Conservation (phyloP, 139 green algal species). For the Chlamydomonas sp. region DNA sequence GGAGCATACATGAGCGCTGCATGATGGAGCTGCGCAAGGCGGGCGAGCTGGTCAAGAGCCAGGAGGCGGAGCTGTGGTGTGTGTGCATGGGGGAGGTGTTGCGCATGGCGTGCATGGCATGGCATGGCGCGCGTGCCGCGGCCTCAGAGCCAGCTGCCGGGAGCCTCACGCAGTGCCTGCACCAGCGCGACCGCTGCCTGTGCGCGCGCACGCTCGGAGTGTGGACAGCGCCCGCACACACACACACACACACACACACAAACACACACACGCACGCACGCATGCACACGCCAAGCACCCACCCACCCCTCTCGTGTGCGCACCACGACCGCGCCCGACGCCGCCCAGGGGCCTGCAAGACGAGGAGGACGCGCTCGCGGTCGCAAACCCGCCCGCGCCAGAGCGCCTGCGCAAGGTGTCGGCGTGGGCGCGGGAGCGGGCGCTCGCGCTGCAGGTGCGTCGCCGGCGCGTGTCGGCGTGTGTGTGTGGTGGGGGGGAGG, state of each 20-base stretch:
- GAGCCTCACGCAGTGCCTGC: too few species aligned
- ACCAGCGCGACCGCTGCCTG: too few species aligned
- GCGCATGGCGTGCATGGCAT: background rate
- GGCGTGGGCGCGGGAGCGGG: slow-evolving; percentile 21
- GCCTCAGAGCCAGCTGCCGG: too few species aligned
- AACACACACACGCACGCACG: too few species aligned
- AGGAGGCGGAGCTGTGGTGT: slow-evolving; percentile 30
- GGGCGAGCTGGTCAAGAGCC: slow-evolving; percentile 20
- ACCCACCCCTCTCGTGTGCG: too few species aligned
- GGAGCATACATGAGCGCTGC: slow-evolving; percentile 15
- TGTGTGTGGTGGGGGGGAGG: too few species aligned
- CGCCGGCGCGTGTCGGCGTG: too few species aligned
- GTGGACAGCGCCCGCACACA: too few species aligned
- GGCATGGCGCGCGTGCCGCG: background rate
- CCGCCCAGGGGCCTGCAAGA: slow-evolving; percentile 21
- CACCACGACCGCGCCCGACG: too few species aligned
- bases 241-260: too few species aligned
- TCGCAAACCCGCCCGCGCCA: slow-evolving; percentile 12
- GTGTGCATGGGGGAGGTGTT: background rate
- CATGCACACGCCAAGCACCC: too few species aligned
- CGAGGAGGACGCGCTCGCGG: slow-evolving; percentile 27
- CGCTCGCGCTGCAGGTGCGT: slow-evolving; percentile 11
- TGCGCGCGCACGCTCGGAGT: too few species aligned
- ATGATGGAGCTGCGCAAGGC: slow-evolving; percentile 30
- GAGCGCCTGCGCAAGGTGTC: slow-evolving; percentile 26